Evolutionary conservation across 129 eudicot genomes (phyloP).

Genomic region (Centrapalus pauciflorus): DNA sequence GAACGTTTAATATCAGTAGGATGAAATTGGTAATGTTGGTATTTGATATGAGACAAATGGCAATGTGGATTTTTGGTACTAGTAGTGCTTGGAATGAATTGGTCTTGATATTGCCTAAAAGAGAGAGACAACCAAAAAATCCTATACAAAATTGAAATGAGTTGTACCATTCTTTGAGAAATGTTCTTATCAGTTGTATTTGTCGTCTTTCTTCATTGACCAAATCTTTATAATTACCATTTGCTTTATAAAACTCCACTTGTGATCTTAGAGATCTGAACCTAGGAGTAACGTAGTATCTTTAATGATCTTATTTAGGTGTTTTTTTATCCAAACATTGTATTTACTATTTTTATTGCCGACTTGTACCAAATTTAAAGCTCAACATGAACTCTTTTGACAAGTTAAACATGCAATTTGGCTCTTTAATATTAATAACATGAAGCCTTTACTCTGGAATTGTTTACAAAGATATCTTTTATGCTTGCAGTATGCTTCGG

Average conservation of each 20-base stretch:
- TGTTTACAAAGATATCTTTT: background rate
- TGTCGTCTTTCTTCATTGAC: too few relatives aligned
- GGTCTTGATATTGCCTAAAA: too few relatives aligned
- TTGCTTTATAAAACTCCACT: background rate
- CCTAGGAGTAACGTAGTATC: background rate
- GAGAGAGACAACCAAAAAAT: too few relatives aligned
- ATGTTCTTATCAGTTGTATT: too few relatives aligned
- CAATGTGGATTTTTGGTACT: background rate
- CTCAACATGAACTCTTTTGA: background rate
- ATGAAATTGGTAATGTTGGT: background rate
- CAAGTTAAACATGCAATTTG: background rate
- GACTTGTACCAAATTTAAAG: background rate
- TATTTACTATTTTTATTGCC: background rate
- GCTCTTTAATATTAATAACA: background rate
- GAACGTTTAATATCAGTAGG: background rate
- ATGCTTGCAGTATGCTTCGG: conserved; percentile 64
- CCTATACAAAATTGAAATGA: too few relatives aligned
- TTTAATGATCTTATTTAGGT: background rate
- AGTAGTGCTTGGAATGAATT: too few relatives aligned
- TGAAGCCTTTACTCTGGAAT: background rate
- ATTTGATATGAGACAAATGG: too few relatives aligned
- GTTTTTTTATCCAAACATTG: background rate
- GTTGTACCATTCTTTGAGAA: too few relatives aligned
- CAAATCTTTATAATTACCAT: background rate
- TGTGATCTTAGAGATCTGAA: background rate